These are phyloP conservation scores for Musa acuminata DNA, from an alignment of 176 grass and related monocot species.

Conservation along the genomic window DNA sequence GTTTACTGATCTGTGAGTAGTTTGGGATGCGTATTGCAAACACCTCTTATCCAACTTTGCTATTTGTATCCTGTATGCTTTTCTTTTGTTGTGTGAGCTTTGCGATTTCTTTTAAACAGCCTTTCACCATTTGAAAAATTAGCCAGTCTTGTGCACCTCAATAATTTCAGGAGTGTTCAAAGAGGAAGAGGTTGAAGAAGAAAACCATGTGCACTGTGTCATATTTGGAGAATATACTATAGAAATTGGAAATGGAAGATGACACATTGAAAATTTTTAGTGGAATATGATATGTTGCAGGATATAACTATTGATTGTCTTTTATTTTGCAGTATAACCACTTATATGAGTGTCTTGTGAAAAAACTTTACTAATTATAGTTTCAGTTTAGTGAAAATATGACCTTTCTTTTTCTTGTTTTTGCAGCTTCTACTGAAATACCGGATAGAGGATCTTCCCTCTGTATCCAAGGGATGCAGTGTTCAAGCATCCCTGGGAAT, in stretches of 20 bases:
- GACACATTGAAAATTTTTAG: too few species aligned
- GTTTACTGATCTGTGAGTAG: background rate
- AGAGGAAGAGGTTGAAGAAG: too few species aligned
- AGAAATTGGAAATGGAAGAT: too few species aligned
- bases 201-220: too few species aligned
- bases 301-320: background rate
- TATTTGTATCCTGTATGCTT: background rate
- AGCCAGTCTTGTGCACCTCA: background rate
- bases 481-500: constrained; percentile 58
- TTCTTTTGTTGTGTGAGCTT: background rate
- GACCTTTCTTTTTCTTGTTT: background rate
- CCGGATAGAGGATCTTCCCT: constrained; percentile 40
- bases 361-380: background rate
- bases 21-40: background rate
- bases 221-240: too few species aligned
- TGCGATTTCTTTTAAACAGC: background rate
- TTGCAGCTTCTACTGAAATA: constrained; percentile 74
- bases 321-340: background rate
- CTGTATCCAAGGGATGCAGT: constrained; percentile 41
- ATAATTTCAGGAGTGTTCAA: too few species aligned
- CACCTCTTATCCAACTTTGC: background rate
- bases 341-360: background rate
- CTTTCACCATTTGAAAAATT: background rate
- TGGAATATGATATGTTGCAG: background rate
- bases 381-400: background rate